Evolutionary conservation across 306 rosid genomes (phyloP).

Genomic region (Prunus campanulata): DNA sequence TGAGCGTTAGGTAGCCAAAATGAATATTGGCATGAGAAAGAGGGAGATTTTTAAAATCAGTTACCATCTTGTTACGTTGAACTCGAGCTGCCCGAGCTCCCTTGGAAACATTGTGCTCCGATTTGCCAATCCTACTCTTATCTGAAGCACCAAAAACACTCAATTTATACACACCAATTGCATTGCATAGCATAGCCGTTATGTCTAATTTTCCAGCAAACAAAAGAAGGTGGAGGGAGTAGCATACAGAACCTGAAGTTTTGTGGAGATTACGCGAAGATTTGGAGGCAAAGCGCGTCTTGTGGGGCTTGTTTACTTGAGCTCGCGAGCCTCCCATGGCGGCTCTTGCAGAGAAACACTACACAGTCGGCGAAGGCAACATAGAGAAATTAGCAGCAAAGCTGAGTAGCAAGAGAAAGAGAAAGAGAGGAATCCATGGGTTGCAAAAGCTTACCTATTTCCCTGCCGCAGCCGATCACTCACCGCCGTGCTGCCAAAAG

Average conservation of each 20-base stretch:
- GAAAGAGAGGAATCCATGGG: neutral
- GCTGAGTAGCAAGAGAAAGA: neutral
- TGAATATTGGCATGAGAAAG: neutral
- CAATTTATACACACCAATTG: neutral
- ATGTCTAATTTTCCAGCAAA: neutral
- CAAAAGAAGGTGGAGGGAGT: neutral
- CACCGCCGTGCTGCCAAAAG: constrained; percentile 9
- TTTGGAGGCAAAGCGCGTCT: constrained; percentile 75
- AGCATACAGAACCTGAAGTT: constrained; percentile 48
- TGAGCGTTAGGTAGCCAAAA: neutral
- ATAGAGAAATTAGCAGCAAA: neutral
- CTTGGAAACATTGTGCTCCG: constrained; percentile 55
- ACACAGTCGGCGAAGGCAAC: neutral
- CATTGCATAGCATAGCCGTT: neutral
- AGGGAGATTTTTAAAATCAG: neutral
- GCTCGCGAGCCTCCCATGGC: constrained; percentile 60
- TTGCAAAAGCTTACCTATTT: neutral
- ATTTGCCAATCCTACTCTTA: constrained; percentile 38
- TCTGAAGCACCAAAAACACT: constrained; percentile 38
- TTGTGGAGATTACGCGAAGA: constrained; percentile 65
- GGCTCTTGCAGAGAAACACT: constrained; percentile 11
- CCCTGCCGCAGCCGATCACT: neutral
- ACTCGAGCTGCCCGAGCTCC: constrained; percentile 79
- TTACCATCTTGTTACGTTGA: constrained; percentile 83
- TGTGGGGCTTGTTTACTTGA: constrained; percentile 75